Conservation (phyloP, 164 flowering plant genomes). For the Vitis riparia region DNA sequence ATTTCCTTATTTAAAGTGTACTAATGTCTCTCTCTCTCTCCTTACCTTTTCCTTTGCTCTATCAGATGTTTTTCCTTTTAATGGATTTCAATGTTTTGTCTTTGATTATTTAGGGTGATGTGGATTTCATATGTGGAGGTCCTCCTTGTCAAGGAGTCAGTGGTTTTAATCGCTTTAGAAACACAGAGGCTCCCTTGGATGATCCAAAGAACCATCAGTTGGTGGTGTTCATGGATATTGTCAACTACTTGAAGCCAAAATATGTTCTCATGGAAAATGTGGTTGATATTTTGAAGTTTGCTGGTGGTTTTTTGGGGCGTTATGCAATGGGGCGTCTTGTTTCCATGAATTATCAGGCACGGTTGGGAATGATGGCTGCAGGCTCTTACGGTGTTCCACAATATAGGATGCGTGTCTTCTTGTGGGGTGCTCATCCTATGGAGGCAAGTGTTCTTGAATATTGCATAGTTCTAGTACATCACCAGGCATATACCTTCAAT, state of each 20-base stretch:
- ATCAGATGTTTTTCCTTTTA: not conserved
- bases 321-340: slow-evolving; percentile 75
- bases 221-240: slow-evolving; percentile 72
- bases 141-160: slow-evolving; percentile 98
- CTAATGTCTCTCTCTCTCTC: too few species aligned
- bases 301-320: slow-evolving; percentile 58
- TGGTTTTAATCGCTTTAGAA: slow-evolving; percentile 81
- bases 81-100: not conserved
- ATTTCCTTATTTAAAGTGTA: too few species aligned
- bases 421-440: slow-evolving; percentile 82
- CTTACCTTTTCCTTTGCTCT: not conserved
- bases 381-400: slow-evolving; percentile 89
- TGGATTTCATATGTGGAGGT: slow-evolving; percentile 87
- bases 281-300: slow-evolving; percentile 66
- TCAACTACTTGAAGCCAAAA: slow-evolving; percentile 64
- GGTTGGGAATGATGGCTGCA: slow-evolving; percentile 82
- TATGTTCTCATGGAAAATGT: slow-evolving; percentile 92
- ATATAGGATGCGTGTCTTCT: slow-evolving; percentile 71
- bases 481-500: not conserved
- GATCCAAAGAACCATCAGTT: slow-evolving; percentile 76
- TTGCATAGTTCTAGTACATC: too few species aligned
- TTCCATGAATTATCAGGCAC: slow-evolving; percentile 63
- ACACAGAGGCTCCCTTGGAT: slow-evolving; percentile 42
- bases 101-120: slow-evolving; percentile 55
- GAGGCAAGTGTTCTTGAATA: slow-evolving; percentile 30